Base-by-base conservation (phyloP, 768 basidiomycete species). In the Kwoniella heveanensis region DNA sequence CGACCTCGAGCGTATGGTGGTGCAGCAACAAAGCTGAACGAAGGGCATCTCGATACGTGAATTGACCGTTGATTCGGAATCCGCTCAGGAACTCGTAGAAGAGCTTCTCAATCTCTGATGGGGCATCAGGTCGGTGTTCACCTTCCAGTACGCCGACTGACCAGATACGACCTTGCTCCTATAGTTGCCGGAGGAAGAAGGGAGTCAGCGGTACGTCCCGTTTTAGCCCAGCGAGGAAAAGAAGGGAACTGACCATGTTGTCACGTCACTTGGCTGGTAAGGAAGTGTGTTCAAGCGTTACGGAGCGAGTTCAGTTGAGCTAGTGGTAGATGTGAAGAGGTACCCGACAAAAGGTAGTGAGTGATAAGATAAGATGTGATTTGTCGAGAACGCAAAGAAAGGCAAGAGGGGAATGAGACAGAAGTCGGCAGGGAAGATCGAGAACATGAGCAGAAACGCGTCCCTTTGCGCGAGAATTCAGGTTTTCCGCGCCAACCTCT, bases 31-130 rank as follows among this genome's bases (percentile, higher is more conserved):
- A 81, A 77, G 93, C 95, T 50, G 88, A 91, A 21, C 94, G 86
- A 27, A 98, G 83, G 68, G 90, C 90, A 75, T 99, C 96, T 74
- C 92, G 84, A 61, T 98, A 98, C 57, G 91, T 86, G 82, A 93
- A 98, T 73, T 91, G 90, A 67, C 89, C 90, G 12, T 90, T 91
- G 51, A 94, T 86, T 66, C 94, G 87, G 81, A 90, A 97, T 57
- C 88, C 87, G 57, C 91, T 84, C 48, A 97, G 83, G 81, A 98
- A 97, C 32, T 96, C 90, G 55, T 88, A 84, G 24, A 95, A 83
- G 26, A 88, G 82, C 74, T 87, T 88, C 75, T 92, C 91, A 0
- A 87, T 87, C 74, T 91, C 89, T 2, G 92, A 88, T 5, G 90
- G 89, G 0, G 87, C 84, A 21, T 92, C 90, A 85, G 50, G 62